Evolutionary conservation across 148 eudicot species (phyloP), one percentile per base, ranked within the genome.

Genomic region (Persicaria tinctoria): DNA sequence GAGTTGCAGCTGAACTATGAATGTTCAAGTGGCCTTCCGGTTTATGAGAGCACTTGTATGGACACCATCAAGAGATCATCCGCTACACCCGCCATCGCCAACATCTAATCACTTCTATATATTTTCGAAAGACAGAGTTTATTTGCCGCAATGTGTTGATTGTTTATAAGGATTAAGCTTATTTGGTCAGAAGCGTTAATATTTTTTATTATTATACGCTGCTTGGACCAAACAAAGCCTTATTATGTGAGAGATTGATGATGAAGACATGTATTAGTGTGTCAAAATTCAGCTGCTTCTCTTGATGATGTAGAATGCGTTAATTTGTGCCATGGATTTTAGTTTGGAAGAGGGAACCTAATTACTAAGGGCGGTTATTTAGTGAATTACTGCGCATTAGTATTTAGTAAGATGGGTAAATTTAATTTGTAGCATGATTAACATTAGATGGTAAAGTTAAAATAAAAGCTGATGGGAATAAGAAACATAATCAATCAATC

Each of bases 1-100:
- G 96, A 90, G 80, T 70, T 90, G 60, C 85, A 84, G 64, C 70
- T 85, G 68, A 82, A 81, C 46, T 76, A 57, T 74, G 80, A 76
- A 63, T 90, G 75, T 66, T 87, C 96, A 68, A 90, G 83, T 85
- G 89, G 84, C 5, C 76, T 90, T 77, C 92, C 96, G 18, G 96
- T 90, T 70, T 90, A 86, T 77, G 96, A 88, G 69, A 82, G 90
- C 68, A 90, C 92, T 46, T 85, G 80, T 77, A 75, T 92, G 85
- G 93, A 87, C 7, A 80, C 76, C 64, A 88, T 92, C 82, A 92
- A 85, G 83, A 87, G 70, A 66, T 66, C 70, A 66, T 66, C 70
- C 11, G 45, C 46, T 38, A 63, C 69, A 38, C 69, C 69, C 45
- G 27, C 38, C 27, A 0, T 46, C 69, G 38, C 41, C 6, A 44